These are phyloP conservation scores for Candida oleophila DNA, from an alignment of 805 yeast genomes.

Conservation along the genomic window DNA sequence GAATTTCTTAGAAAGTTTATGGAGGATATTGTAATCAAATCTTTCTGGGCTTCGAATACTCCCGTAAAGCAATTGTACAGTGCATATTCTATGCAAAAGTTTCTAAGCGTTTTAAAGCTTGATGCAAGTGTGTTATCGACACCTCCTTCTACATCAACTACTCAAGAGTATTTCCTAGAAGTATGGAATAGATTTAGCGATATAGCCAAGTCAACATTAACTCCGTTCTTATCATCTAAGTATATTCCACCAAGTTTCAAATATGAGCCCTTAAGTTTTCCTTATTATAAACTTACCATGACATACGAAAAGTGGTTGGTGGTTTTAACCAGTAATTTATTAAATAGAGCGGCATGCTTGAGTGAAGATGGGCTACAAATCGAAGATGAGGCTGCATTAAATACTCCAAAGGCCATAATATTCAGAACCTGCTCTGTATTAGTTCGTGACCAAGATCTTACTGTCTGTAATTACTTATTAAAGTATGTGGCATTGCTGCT, in stretches of 20 bases:
- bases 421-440: conserved; percentile 64
- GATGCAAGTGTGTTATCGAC: conserved; percentile 21
- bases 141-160: not conserved
- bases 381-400: conserved; percentile 7
- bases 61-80: conserved; percentile 80
- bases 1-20: conserved; percentile 64
- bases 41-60: conserved; percentile 87
- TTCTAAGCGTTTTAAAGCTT: conserved; percentile 61
- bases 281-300: conserved; percentile 57
- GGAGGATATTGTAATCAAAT: conserved; percentile 70
- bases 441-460: conserved; percentile 66
- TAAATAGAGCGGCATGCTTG: conserved; percentile 39
- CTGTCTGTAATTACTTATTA: conserved; percentile 66
- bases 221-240: conserved; percentile 72
- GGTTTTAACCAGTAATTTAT: conserved; percentile 62
- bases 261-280: conserved; percentile 52
- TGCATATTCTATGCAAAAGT: conserved; percentile 88
- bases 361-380: conserved; percentile 10
- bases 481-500: conserved; percentile 75
- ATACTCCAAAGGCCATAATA: conserved; percentile 30
- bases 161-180: conserved; percentile 16
- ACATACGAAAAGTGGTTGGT: conserved; percentile 72
- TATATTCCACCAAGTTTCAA: conserved; percentile 61
- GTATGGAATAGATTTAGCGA: conserved; percentile 67
- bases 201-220: conserved; percentile 67